Evolutionary conservation across 768 basidiomycete species (phyloP).

Genomic region (Xerocomellus dryophilus): DNA sequence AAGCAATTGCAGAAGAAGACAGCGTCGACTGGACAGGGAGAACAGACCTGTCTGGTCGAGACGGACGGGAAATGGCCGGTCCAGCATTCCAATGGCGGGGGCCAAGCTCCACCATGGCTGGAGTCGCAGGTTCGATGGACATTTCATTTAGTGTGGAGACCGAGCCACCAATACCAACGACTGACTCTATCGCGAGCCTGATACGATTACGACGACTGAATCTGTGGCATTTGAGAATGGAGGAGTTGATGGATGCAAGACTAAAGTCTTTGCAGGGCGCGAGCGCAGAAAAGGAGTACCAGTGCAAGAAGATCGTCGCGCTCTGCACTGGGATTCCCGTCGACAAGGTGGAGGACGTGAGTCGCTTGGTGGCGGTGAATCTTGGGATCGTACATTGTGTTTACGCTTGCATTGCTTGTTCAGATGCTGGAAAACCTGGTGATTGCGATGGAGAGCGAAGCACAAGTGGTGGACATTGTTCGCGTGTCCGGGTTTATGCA

Average conservation of each 20-base stretch:
- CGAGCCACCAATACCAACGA: constrained; percentile 67
- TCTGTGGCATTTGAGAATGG: constrained; percentile 79
- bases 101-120: constrained; percentile 60
- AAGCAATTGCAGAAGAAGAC: constrained; percentile 75
- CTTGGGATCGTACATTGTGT: constrained; percentile 17
- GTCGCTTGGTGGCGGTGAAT: constrained; percentile 32
- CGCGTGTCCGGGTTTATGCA: constrained; percentile 91
- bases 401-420: constrained; percentile 25
- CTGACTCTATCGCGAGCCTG: constrained; percentile 57
- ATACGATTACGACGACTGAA: constrained; percentile 73
- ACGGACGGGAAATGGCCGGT: constrained; percentile 33
- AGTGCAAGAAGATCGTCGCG: constrained; percentile 89
- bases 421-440: constrained; percentile 85
- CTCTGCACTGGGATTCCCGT: constrained; percentile 83
- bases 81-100: constrained; percentile 75
- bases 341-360: constrained; percentile 87
- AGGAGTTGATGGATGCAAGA: constrained; percentile 67
- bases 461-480: constrained; percentile 75
- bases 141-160: constrained; percentile 60
- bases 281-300: constrained; percentile 84
- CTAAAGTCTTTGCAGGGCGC: constrained; percentile 71
- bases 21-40: constrained; percentile 89
- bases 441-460: constrained; percentile 84
- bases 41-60: constrained; percentile 41
- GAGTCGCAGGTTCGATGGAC: constrained; percentile 62